Base-by-base conservation (phyloP, 2,329 filamentous ascomycete genomes). In the Pleoardoris graminearum region DNA sequence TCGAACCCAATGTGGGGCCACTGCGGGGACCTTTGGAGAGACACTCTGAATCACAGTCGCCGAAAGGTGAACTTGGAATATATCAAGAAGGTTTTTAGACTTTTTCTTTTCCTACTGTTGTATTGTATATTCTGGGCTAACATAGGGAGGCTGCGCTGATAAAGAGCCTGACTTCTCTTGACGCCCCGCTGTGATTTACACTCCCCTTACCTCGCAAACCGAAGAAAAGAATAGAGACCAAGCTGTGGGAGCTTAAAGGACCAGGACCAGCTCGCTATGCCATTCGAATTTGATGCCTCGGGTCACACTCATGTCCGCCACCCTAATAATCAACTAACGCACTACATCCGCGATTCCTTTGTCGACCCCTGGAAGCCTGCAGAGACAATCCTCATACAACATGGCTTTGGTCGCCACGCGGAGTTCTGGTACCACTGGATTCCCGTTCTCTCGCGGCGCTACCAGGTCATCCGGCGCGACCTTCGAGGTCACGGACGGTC, bases 381-480 rank as follows among this genome's bases (percentile, higher is more conserved):
- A 42, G 62, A 69, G n/a, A 69, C 70, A 16, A 67, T 74, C 32
- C 53, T 74, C 3, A 71, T 74, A 16, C 70, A 74, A 32, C 70
- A 73, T n/a, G 71, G 71, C 7, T 74, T 74, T 49, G 70, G 59
- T 2, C 63, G 71, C 7, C 65, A 71, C 47, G 50, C 65, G 3
- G 62, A 51, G 7, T 71, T 73, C 51, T 74, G 69, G 69, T 68
- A 73, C 48, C 68, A 72, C 43, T 74, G 70, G 71, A 60, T 74
- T 17, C 70, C 71, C 1, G 29, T 62, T 4, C 55, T 74, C n/a
- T 50, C 67, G 1, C 61, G 59, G 1, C 45, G 63, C 6, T 73
- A 69, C 55, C 61, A 60, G 10, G 63, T 74, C 16, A 67, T 74
- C 41, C 58, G 70, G 6, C 64, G 71, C 7, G 70, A 73, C 53